Conservation (phyloP, 148 eudicot species). For the Rhododendron henanense region DNA sequence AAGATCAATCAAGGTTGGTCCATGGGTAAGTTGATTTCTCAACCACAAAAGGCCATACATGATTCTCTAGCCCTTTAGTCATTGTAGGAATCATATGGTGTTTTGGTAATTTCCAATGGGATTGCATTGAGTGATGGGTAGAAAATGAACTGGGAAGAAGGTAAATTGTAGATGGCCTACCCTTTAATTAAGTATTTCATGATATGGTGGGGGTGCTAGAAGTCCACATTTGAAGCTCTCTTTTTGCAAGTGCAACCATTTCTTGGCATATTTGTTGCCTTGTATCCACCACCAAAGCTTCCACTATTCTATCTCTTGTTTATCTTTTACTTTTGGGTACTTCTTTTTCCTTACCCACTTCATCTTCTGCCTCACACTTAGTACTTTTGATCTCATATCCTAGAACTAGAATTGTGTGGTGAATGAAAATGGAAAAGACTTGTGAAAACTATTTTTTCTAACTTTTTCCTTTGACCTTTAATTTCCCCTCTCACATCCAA, state of each 20-base stretch:
- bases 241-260: conserved; percentile 2
- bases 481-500: background rate
- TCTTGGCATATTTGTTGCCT: background rate
- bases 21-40: background rate
- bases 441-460: background rate
- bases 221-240: background rate
- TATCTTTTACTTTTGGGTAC: background rate
- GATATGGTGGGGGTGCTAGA: background rate
- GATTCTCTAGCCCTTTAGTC: background rate
- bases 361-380: background rate
- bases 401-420: background rate
- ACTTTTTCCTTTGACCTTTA: background rate
- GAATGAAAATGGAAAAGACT: background rate
- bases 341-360: conserved; percentile 3
- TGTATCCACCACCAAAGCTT: background rate
- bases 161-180: conserved; percentile 10
- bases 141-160: background rate
- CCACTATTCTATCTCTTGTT: conserved; percentile 3
- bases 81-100: background rate
- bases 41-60: background rate
- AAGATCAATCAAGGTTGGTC: background rate
- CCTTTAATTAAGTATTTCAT: background rate
- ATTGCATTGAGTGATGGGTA: background rate
- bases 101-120: conserved; percentile 1
- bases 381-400: background rate